Conservation (phyloP, 2,329 filamentous ascomycete genomes). For the Colletotrichum camelliae region DNA sequence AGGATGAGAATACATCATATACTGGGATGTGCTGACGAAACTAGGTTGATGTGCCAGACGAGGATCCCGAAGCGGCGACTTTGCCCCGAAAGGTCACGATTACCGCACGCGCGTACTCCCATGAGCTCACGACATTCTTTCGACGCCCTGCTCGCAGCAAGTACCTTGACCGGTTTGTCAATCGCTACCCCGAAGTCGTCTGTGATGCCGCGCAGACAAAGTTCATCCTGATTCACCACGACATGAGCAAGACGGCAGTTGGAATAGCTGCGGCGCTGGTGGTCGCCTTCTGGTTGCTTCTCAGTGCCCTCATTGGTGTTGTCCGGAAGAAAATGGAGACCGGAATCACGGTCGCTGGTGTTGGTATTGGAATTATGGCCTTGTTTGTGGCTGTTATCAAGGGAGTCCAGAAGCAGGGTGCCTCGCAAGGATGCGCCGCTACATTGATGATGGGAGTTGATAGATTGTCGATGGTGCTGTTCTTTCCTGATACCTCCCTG, state of each 20-base stretch:
- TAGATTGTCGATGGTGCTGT: neutral
- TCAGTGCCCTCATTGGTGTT: neutral
- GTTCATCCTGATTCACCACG: neutral
- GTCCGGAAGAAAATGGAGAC: neutral
- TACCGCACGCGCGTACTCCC: neutral
- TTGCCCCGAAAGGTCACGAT: neutral
- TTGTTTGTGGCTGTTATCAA: neutral
- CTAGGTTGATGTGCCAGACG: fast-evolving
- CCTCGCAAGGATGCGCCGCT: neutral
- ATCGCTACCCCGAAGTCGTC: neutral
- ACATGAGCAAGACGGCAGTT: neutral
- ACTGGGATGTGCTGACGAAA: fast-evolving
- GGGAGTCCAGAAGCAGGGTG: neutral
- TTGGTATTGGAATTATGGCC: neutral
- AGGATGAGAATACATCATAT: neutral
- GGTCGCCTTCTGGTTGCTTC: neutral
- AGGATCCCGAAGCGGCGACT: neutral
- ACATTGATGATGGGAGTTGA: neutral
- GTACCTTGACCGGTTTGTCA: fast-evolving
- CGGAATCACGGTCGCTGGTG: neutral
- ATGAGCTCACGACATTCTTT: neutral
- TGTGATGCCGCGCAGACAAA: neutral
- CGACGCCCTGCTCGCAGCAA: neutral
- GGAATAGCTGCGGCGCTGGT: neutral
- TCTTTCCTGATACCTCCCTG: too few relatives aligned